Conservation (phyloP, 1,139 yeast species). For the Diutina pseudorugosa region DNA sequence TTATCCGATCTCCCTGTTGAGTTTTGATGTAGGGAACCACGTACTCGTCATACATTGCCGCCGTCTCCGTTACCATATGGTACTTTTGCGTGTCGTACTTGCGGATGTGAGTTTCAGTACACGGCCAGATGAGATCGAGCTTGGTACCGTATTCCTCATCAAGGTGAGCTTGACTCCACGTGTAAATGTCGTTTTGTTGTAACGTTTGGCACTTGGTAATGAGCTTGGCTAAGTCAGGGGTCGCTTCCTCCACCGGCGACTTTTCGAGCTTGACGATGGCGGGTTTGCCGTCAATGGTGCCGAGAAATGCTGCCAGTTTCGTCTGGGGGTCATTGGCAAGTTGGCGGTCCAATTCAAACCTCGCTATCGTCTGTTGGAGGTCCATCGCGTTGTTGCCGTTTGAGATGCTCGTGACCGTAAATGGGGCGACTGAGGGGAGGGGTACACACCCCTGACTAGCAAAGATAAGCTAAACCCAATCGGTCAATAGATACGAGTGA, state of each 20-base stretch:
- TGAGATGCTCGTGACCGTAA: neutral
- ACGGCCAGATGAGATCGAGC: constrained; percentile 75
- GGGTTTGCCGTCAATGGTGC: constrained; percentile 40
- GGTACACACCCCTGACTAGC: too few species aligned
- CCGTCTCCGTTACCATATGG: constrained; percentile 69
- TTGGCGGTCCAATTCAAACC: constrained; percentile 11
- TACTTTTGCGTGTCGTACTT: constrained; percentile 50
- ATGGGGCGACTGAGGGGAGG: neutral
- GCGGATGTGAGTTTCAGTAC: constrained; percentile 71
- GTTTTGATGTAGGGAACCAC: constrained; percentile 70
- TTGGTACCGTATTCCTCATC: constrained; percentile 49
- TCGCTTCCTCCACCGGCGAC: constrained; percentile 27
- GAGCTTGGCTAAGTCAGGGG: constrained; percentile 11
- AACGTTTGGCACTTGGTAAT: constrained; percentile 31
- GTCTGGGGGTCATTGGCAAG: constrained; percentile 49
- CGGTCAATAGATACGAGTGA: too few species aligned
- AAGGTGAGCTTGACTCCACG: constrained; percentile 58
- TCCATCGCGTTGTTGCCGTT: neutral
- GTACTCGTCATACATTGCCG: constrained; percentile 47
- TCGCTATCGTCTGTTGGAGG: neutral
- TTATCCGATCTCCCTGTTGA: constrained; percentile 65
- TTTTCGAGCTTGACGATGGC: constrained; percentile 75
- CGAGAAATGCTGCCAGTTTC: constrained; percentile 55
- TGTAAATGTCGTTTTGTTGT: constrained; percentile 70
- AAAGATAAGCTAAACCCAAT: too few species aligned